A percentile compares a stretch with the other conserved stretches of the same genome.
Evolutionary conservation across 1,284 basidiomycete species (phyloP).

Genomic region (Ceratobasidium theobromae): DNA sequence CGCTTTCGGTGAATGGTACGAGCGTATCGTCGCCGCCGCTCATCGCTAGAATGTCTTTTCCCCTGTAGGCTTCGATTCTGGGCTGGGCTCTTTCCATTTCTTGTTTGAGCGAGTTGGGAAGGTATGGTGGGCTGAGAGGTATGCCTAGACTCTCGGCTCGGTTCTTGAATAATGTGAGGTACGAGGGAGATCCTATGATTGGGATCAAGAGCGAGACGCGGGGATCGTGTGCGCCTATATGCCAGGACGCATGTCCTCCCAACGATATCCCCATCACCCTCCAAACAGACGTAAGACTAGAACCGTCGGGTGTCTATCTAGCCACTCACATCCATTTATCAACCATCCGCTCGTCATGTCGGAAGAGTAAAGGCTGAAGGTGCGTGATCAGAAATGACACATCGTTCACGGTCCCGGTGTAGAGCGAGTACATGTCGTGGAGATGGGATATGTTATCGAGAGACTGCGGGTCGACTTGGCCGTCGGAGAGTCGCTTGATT

Average conservation of each 20-base stretch:
- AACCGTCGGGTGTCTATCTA: too few species aligned
- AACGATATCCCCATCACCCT: constrained; percentile 14
- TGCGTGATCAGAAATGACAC: constrained; percentile 52
- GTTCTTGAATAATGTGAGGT: constrained; percentile 43
- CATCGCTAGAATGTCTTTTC: constrained; percentile 46
- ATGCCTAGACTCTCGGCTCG: constrained; percentile 42
- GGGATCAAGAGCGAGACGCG: constrained; percentile 51
- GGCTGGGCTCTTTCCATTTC: constrained; percentile 37
- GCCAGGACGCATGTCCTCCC: constrained; percentile 36
- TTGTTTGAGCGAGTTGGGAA: constrained; percentile 44
- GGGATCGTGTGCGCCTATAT: constrained; percentile 43
- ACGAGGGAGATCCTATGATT: constrained; percentile 55
- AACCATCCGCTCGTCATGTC: constrained; percentile 48
- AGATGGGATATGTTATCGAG: constrained; percentile 33
- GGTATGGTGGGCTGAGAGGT: constrained; percentile 42
- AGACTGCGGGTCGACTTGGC: constrained; percentile 33
- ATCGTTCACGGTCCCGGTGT: constrained; percentile 50
- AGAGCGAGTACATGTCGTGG: constrained; percentile 44
- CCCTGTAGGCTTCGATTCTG: constrained; percentile 40
- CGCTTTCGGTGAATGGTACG: constrained; percentile 42
- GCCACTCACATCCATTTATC: constrained; percentile 46
- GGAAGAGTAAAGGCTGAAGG: constrained; percentile 52
- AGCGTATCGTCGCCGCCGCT: constrained; percentile 45
- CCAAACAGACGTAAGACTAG: too few species aligned
- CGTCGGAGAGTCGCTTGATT: constrained; percentile 39